A percentile compares a stretch with the other conserved stretches of the same genome.
Evolutionary conservation across 495 filamentous ascomycete species (phyloP).

Genomic region (Neurospora hispaniola): DNA sequence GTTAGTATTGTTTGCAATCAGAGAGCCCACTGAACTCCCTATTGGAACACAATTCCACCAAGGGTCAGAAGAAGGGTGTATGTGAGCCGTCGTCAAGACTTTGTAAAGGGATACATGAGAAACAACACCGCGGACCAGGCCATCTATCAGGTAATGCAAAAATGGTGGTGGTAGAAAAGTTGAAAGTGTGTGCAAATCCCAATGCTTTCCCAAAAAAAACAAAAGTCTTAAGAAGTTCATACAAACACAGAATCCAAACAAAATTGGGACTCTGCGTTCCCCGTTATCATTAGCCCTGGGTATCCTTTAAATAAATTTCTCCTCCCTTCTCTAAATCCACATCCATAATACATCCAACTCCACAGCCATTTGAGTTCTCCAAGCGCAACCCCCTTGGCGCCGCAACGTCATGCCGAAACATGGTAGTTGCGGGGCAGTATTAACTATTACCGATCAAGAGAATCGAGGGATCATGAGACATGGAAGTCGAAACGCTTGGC

Average conservation of each 20-base stretch:
- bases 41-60: not conserved
- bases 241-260: not conserved
- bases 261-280: not conserved
- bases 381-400: not conserved
- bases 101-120: not conserved
- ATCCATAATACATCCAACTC: not conserved
- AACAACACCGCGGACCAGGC: not conserved
- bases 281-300: constrained; percentile 3
- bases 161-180: not conserved
- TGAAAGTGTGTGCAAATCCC: not conserved
- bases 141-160: not conserved
- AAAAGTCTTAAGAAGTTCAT: constrained; percentile 2
- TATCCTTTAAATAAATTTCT: not conserved
- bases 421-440: constrained; percentile 6
- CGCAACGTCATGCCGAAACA: not conserved
- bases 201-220: constrained; percentile 3
- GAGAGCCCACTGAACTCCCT: not conserved
- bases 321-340: not conserved
- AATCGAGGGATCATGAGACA: constrained; percentile 24
- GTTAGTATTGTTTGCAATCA: constrained; percentile 2
- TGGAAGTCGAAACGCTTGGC: constrained; percentile 11
- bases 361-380: not conserved
- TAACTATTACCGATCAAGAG: constrained; percentile 27
- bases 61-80: not conserved
- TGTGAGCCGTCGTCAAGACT: not conserved